Conservation (phyloP, 2,329 filamentous ascomycete genomes). For the Myotisia sp. region DNA sequence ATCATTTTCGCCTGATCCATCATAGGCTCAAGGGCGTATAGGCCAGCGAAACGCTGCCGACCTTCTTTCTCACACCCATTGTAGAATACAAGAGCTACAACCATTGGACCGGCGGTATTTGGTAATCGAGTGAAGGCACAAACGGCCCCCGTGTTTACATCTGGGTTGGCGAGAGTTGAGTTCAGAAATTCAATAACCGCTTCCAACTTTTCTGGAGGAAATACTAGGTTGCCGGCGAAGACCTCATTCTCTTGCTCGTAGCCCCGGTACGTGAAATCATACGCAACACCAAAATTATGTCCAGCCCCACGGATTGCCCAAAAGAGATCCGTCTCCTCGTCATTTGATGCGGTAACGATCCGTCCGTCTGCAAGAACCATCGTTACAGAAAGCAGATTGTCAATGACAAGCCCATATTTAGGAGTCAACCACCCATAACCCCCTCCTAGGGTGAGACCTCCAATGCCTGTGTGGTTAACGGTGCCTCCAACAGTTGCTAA, state of each 20-base stretch:
- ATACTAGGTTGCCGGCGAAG: slow-evolving; percentile 22
- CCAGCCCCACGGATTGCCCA: slow-evolving; percentile 36
- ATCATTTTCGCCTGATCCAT: slow-evolving; percentile 21
- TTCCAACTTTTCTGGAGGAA: slow-evolving; percentile 16
- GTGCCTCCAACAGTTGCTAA: slow-evolving; percentile 49
- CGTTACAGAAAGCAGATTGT: slow-evolving; percentile 31
- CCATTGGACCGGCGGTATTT: slow-evolving; percentile 12
- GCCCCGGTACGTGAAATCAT: slow-evolving; percentile 29
- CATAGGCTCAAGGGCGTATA: slow-evolving; percentile 24
- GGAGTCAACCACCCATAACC: slow-evolving; percentile 46
- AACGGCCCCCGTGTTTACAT: slow-evolving; percentile 14
- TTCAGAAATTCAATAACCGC: slow-evolving; percentile 17
- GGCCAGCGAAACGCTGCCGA: slow-evolving; percentile 20
- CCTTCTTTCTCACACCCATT: slow-evolving; percentile 23
- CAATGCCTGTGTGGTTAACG: slow-evolving; percentile 49
- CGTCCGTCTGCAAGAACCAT: slow-evolving; percentile 30
- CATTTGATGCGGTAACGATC: slow-evolving; percentile 26
- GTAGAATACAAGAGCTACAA: slow-evolving; percentile 19
- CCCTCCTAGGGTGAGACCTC: slow-evolving; percentile 44
- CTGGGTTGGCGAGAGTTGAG: slow-evolving; percentile 11
- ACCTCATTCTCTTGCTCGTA: slow-evolving; percentile 22
- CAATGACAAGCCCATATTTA: slow-evolving; percentile 40
- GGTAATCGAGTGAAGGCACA: slow-evolving; percentile 16
- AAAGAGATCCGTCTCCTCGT: slow-evolving; percentile 36
- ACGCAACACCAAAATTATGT: slow-evolving; percentile 34